Base-by-base conservation (phyloP, 2,329 filamentous ascomycete genomes). In the Elsinoe batatas region DNA sequence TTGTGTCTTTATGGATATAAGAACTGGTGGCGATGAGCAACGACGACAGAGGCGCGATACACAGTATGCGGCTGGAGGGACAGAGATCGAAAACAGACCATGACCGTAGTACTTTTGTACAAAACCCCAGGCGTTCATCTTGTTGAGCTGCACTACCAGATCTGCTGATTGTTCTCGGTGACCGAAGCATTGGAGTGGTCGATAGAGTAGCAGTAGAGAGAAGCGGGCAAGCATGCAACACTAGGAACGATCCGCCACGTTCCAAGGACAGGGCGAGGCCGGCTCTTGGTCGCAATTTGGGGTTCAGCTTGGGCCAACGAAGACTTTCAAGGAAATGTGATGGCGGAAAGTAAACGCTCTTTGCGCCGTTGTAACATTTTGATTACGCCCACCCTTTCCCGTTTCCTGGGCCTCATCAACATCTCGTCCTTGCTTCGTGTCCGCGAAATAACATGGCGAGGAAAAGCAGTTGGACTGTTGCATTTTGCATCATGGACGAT, bases 111-210 rank as follows among this genome's bases (percentile, higher is more conserved):
- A 11, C 18, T 51, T 51, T 51, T 51, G 47, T 51, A 51, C 44
- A 49, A 49, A 36, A 35, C 44, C 33, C 47, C 47, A 51, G 47
- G n/a, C 32, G 47, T 51, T 51, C 47, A 51, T 51, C 47, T 5
- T 35, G 47, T 51, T 37, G 47, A 51, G 33, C 47, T 36, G 33
- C 47, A 26, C 36, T 13, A 18, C 47, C 32, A 51, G 47, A 51
- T 51, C 47, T 51, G 47, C 47, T 50, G 54, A 56, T 42, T 50
- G 49, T 43, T 33, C 46, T 56, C 54, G 49, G 38, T 47, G n/a
- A 56, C 44, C 30, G 54, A 51, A 43, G 33, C 33, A 32, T 42
- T 56, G n/a, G 32, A 36, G 47, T 35, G 47, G 33, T 18, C 47
- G 40, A 44, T 38, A 26, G 18, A 51, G 47, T 35, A 20, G 33